phyloP scores from a whole-genome alignment of 257 asterid species.

The Phtheirospermum japonicum region DNA sequence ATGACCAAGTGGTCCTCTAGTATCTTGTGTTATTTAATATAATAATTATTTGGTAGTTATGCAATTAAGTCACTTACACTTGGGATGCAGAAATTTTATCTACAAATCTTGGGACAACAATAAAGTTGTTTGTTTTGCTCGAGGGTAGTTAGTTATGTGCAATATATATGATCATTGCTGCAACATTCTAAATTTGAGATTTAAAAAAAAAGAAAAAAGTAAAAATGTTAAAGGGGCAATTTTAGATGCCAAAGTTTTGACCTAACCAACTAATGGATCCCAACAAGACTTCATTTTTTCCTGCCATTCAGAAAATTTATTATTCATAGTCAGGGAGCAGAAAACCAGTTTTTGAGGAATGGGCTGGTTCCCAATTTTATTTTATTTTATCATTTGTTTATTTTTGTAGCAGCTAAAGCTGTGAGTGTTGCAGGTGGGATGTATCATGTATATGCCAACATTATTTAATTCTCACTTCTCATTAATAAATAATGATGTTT shows the following conservation, averaged over 20 bases:
- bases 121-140: not conserved
- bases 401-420: slow-evolving; percentile 30
- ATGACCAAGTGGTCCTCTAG: not conserved
- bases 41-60: too few species aligned
- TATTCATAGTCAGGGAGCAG: slow-evolving; percentile 30
- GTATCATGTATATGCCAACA: not conserved
- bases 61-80: not conserved
- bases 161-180: not conserved
- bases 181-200: slow-evolving; percentile 17
- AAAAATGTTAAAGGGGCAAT: too few species aligned
- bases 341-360: slow-evolving; percentile 45
- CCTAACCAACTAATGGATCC: slow-evolving; percentile 33
- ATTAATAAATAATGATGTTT: slow-evolving; percentile 16
- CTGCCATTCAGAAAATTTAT: slow-evolving; percentile 7
- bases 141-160: not conserved
- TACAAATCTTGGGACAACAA: not conserved
- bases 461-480: slow-evolving; percentile 23
- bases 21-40: too few species aligned
- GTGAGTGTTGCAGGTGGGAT: not conserved
- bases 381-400: not conserved
- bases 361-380: slow-evolving; percentile 42
- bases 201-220: slow-evolving; percentile 27
- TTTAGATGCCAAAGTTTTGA: slow-evolving; percentile 21
- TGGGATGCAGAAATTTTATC: not conserved
- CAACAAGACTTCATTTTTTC: slow-evolving; percentile 28